Percentiles rank a stretch among this genome's conserved stretches.
Evolutionary conservation across 805 yeast species (phyloP).

Genomic region (Pichia heedii): DNA sequence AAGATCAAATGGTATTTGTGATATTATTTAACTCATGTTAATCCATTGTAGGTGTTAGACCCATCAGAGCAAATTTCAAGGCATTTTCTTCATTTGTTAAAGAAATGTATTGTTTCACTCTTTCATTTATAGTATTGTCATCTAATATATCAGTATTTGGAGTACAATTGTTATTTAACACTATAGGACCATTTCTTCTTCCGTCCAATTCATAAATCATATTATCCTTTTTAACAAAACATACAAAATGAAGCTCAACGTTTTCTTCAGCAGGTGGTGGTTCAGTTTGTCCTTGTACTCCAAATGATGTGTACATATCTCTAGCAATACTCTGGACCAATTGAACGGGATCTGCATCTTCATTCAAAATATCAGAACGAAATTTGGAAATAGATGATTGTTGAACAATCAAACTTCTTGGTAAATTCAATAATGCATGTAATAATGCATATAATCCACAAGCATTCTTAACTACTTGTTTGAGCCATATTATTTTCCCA

Average conservation of each 20-base stretch:
- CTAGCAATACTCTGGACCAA: constrained; percentile 22
- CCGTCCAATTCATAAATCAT: constrained; percentile 84
- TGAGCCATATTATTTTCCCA: constrained; percentile 54
- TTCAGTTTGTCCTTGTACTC: constrained; percentile 53
- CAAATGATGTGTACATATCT: constrained; percentile 33
- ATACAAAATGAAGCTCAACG: constrained; percentile 66
- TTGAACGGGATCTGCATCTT: constrained; percentile 11
- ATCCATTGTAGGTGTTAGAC: constrained; percentile 47
- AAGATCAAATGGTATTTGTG: too few relatives aligned
- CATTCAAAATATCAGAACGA: constrained; percentile 15
- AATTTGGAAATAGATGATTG: constrained; percentile 25
- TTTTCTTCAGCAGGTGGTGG: constrained; percentile 53
- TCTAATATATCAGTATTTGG: constrained; percentile 39
- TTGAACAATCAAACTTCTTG: constrained; percentile 34
- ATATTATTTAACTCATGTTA: neutral
- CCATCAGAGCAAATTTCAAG: constrained; percentile 68
- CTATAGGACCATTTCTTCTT: constrained; percentile 66
- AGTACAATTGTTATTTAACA: constrained; percentile 26
- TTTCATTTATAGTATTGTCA: constrained; percentile 38
- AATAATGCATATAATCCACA: constrained; percentile 89
- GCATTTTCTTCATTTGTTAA: constrained; percentile 50
- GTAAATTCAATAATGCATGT: constrained; percentile 45
- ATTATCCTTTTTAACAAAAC: constrained; percentile 49
- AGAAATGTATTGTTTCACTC: constrained; percentile 61
- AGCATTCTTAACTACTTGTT: constrained; percentile 78